Conservation (phyloP, 2,329 filamentous ascomycete species). For the Pseudocercospora fijiensis region DNA sequence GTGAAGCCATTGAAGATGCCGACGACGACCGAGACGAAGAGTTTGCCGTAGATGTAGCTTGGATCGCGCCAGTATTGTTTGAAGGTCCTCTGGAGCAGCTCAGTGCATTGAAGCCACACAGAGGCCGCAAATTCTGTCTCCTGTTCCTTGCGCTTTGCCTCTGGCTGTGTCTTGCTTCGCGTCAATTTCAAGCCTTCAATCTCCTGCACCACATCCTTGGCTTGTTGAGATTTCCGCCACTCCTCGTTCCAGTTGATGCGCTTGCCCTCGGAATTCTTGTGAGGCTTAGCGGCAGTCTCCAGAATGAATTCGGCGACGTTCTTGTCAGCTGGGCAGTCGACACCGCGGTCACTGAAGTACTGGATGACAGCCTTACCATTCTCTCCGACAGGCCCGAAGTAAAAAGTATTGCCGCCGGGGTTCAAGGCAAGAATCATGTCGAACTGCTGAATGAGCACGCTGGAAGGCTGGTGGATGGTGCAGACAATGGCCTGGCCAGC, state of each 20-base stretch:
- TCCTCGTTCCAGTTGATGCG: constrained; percentile 71
- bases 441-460: constrained; percentile 68
- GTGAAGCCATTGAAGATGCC: constrained; percentile 80
- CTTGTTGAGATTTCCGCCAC: constrained; percentile 66
- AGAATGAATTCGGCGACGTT: constrained; percentile 67
- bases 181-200: constrained; percentile 64
- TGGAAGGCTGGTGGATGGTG: constrained; percentile 72
- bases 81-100: constrained; percentile 70
- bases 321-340: constrained; percentile 64
- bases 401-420: constrained; percentile 68
- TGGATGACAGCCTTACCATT: constrained; percentile 63
- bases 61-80: constrained; percentile 67
- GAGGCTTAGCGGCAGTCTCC: constrained; percentile 61
- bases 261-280: constrained; percentile 54
- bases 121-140: constrained; percentile 62
- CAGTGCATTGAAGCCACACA: constrained; percentile 59
- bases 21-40: constrained; percentile 69
- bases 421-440: constrained; percentile 71
- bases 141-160: constrained; percentile 41
- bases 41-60: constrained; percentile 72
- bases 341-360: constrained; percentile 67
- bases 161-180: constrained; percentile 48
- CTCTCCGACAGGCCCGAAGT: constrained; percentile 70
- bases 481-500: constrained; percentile 71
- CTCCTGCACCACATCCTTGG: constrained; percentile 59